A percentile compares a stretch with the other conserved stretches of the same genome.
These are phyloP conservation scores for Hypholoma fasciculare DNA, from an alignment of 768 basidiomycete genomes.

Conservation along the genomic window DNA sequence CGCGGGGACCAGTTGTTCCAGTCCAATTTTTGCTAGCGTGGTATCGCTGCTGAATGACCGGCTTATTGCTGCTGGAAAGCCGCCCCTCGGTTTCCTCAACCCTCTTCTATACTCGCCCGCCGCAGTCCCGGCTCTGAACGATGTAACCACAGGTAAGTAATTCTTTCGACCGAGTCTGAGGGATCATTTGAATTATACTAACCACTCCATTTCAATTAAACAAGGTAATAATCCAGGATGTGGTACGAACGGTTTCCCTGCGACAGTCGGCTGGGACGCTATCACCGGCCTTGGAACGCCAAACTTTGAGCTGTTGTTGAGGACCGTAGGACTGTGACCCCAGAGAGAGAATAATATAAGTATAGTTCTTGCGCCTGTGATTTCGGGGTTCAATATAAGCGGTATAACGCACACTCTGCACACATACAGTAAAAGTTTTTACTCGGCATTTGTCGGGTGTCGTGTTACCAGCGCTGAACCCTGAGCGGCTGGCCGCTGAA, in stretches of 20 bases:
- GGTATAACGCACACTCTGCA: no score
- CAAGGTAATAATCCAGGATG: not conserved
- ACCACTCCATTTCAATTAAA: not conserved
- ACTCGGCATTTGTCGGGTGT: no score
- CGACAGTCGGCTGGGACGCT: no score
- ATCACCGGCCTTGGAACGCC: no score
- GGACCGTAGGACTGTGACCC: no score
- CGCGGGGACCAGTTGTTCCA: constrained; percentile 48
- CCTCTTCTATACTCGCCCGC: constrained; percentile 26
- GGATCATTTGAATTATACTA: not conserved
- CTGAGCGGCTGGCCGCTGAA: no score
- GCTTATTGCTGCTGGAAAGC: constrained; percentile 37
- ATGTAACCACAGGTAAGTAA: constrained; percentile 34
- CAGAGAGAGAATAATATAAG: no score
- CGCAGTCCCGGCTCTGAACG: constrained; percentile 35
- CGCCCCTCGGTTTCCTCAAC: constrained; percentile 49
- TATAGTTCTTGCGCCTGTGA: no score
- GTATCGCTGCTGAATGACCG: constrained; percentile 54
- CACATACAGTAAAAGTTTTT: no score
- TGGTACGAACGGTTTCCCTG: not conserved
- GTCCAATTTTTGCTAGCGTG: constrained; percentile 49
- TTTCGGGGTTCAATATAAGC: no score
- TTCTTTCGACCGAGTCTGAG: not conserved
- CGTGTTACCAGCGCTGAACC: no score
- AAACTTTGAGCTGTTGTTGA: no score